phyloP scores from a whole-genome alignment of 106 monocot genomes.

The Chionographis japonica region DNA sequence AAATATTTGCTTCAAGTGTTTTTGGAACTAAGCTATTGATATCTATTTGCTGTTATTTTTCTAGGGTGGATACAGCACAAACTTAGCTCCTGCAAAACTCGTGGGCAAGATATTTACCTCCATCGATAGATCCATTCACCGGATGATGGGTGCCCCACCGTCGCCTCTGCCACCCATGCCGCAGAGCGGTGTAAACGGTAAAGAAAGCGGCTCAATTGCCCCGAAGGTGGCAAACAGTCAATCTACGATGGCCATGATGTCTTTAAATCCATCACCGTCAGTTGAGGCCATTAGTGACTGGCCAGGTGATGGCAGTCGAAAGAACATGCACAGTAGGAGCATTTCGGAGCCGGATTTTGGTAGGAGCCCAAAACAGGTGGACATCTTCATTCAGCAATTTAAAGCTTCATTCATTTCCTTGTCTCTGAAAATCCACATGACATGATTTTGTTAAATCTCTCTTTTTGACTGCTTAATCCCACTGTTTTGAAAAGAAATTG shows the following conservation, averaged over 20 bases:
- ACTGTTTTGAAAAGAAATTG: no score
- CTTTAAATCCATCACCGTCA: constrained; percentile 77
- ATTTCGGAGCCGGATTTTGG: constrained; percentile 93
- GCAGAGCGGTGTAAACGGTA: constrained; percentile 26
- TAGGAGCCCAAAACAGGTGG: constrained; percentile 74
- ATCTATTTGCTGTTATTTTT: not conserved
- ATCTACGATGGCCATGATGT: constrained; percentile 63
- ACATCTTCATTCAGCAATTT: not conserved
- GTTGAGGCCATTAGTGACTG: constrained; percentile 72
- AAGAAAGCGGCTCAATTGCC: constrained; percentile 22
- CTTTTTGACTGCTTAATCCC: no score
- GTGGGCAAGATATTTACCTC: constrained; percentile 86
- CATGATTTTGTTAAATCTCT: no score
- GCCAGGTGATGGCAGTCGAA: constrained; percentile 36
- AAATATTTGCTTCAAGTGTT: not conserved
- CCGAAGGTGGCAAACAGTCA: constrained; percentile 64
- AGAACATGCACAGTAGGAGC: constrained; percentile 61
- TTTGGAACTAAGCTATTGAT: not conserved
- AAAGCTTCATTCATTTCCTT: no score
- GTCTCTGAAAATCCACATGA: no score
- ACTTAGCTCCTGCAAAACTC: constrained; percentile 75
- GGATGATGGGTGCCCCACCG: constrained; percentile 87
- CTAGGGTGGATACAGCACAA: constrained; percentile 82
- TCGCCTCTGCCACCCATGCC: constrained; percentile 59
- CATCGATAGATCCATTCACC: constrained; percentile 77